Evolutionary conservation across 305 asterid genomes (phyloP).

Genomic region (Fraxinus greggii): DNA sequence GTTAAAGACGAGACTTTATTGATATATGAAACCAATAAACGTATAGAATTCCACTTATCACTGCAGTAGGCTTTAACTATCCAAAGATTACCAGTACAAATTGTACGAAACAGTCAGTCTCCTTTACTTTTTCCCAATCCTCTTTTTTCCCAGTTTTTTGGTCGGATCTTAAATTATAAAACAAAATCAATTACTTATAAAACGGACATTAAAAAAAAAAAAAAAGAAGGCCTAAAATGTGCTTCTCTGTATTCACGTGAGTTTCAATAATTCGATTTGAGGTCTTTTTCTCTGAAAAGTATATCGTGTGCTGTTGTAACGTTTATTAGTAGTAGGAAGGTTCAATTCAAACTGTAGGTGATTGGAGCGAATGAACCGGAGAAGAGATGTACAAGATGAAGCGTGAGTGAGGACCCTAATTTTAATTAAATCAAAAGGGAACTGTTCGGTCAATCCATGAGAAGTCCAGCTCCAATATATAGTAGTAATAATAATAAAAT

Average conservation of each 20-base stretch:
- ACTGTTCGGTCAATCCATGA: too few relatives aligned
- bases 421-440: too few relatives aligned
- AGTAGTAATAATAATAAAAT: too few relatives aligned
- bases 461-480: too few relatives aligned
- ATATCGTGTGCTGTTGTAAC: neutral
- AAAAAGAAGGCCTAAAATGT: constrained; percentile 25
- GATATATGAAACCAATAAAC: neutral
- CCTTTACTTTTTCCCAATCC: neutral
- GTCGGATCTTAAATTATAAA: neutral
- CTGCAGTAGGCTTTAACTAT: neutral
- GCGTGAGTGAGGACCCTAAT: neutral
- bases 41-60: neutral
- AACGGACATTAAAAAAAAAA: neutral
- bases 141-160: neutral
- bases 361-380: neutral
- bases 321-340: neutral
- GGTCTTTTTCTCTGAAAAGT: neutral
- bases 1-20: neutral
- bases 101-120: neutral
- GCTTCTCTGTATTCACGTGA: too few relatives aligned
- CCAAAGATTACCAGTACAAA: neutral
- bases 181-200: neutral
- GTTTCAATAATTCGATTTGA: neutral
- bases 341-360: neutral
- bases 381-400: neutral